Evolutionary conservation across 2,329 filamentous ascomycete species (phyloP).

Genomic region (Fusarium denticulatum): DNA sequence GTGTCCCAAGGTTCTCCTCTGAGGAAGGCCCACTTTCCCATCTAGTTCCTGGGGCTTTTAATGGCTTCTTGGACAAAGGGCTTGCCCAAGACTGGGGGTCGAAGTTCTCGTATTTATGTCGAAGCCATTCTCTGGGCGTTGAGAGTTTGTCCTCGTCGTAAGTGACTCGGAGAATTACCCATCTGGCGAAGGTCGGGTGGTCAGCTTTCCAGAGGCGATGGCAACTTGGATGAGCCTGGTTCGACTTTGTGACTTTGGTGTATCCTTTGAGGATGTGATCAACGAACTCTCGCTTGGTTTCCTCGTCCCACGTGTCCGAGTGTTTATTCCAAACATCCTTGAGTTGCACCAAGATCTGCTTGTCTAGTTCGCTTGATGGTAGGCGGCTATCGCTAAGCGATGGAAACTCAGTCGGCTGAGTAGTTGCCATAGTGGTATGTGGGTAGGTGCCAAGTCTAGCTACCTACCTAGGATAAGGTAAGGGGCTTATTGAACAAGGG

Average conservation of each 20-base stretch:
- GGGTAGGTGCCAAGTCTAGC: background rate
- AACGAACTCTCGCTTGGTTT: background rate
- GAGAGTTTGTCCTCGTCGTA: background rate
- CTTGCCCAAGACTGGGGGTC: background rate
- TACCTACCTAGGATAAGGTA: background rate
- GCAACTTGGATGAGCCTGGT: background rate
- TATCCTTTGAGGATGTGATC: background rate
- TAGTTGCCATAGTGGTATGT: background rate
- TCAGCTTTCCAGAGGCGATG: background rate
- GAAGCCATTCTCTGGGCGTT: background rate
- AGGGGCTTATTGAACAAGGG: background rate
- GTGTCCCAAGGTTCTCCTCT: background rate
- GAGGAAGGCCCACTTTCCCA: fast-evolving
- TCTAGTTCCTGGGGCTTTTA: fast-evolving
- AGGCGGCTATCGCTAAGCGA: background rate
- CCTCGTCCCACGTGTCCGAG: background rate
- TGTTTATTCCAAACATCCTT: background rate
- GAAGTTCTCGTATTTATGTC: fast-evolving
- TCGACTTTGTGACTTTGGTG: background rate
- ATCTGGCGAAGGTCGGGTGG: background rate
- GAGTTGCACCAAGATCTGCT: background rate
- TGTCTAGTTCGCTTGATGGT: background rate
- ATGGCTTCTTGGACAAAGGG: background rate
- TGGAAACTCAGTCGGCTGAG: background rate
- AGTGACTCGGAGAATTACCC: background rate